Base-by-base conservation (phyloP, 139 green algal species). In the Chlamydomonas urium region DNA sequence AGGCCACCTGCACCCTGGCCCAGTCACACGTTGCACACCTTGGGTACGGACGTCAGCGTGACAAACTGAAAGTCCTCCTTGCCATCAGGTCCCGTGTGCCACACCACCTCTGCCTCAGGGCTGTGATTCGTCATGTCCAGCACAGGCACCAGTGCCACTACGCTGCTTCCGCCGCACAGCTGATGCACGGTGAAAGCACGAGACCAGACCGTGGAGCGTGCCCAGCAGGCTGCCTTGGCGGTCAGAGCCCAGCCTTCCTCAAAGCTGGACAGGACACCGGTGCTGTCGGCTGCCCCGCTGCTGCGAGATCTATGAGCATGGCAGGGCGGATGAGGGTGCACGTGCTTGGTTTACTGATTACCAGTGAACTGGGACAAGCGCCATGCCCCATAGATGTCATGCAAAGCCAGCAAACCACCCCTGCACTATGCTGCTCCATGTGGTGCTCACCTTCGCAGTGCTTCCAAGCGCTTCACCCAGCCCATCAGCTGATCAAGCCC, bases 41-140 rank as follows among this genome's bases (percentile, higher is more conserved):
- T 65, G 24, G 21, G 28, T 19, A 82, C 28, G 4, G 63, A 4
- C 14, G 69, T 66, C 23, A 74, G 35, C 1, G 65, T 56, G 38
- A 76, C 56, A 61, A 83, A 85, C 36, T 70, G 32, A 58, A 88
- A 85, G 6, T 68, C 17, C 23, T 76, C 62, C 2, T 2, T 34
- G 6, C 80, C 80, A 2, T 63, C 24, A 1, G 48, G 33, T 3
- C 83, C 77, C 4, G 83, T 85, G 71, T 89, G 83, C 84, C 84
- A 89, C 26, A 76, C 76, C 4, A 81, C 76, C 47, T 74, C 53
- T 0, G 48, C 53, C 8, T 50, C 32, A 24, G 75, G 71, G 26
- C 48, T 38, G 71, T 89, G 84, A 69, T 89, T 76, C 29, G 84
- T 79, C 84, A 89, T 81, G 61, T 89, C 84, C 28, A 78, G 71